phyloP scores from a whole-genome alignment of 352 stramenopile genomes.

The Phytopythium aichiense region DNA sequence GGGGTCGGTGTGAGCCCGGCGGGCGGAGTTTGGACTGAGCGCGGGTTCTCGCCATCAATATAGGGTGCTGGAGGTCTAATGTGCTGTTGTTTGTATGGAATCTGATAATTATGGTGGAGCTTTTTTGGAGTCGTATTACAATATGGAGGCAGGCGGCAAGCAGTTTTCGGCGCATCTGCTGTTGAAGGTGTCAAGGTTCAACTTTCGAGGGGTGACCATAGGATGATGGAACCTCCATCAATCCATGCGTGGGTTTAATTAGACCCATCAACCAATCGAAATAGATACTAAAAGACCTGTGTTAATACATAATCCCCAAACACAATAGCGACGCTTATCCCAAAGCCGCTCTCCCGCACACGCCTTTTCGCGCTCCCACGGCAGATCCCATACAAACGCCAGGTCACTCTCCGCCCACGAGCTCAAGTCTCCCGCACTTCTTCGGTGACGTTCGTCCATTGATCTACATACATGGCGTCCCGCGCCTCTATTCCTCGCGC shows the following conservation, averaged over 20 bases:
- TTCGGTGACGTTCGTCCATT: not conserved
- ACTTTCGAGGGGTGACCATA: not conserved
- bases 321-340: not conserved
- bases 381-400: not conserved
- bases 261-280: not conserved
- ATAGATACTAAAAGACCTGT: not conserved
- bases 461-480: not conserved
- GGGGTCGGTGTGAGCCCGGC: not conserved
- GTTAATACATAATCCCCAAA: not conserved
- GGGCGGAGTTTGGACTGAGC: not conserved
- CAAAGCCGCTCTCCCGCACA: not conserved
- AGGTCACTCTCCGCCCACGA: not conserved
- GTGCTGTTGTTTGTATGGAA: not conserved
- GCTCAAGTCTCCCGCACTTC: not conserved
- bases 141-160: not conserved
- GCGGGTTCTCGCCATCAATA: not conserved
- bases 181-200: not conserved
- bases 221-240: not conserved
- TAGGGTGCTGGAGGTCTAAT: not conserved
- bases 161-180: not conserved
- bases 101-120: not conserved
- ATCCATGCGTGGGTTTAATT: not conserved
- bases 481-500: not conserved
- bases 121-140: not conserved
- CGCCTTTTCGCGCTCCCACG: not conserved